Conservation (phyloP, 305 asterid genomes). For the Lippia alba region DNA sequence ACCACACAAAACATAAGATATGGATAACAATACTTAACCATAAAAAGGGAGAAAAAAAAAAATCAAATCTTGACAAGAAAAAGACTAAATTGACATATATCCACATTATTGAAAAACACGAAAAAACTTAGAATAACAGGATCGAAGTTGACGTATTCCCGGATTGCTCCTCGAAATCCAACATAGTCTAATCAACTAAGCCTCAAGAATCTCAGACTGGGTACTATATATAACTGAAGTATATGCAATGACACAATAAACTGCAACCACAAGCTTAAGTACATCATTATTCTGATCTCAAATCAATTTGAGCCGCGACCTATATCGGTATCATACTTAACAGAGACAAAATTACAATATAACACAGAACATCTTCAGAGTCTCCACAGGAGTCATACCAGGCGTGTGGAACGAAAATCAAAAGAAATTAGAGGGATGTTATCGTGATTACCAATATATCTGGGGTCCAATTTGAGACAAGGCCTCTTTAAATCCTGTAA, state of each 20-base stretch:
- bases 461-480: slow-evolving; percentile 82
- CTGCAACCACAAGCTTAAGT: slow-evolving; percentile 2
- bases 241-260: neutral
- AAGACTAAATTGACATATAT: neutral
- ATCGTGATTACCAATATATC: slow-evolving; percentile 71
- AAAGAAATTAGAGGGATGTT: slow-evolving; percentile 35
- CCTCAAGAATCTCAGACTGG: slow-evolving; percentile 4
- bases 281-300: slow-evolving; percentile 1
- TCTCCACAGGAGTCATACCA: neutral
- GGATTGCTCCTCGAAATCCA: slow-evolving; percentile 18
- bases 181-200: slow-evolving; percentile 24
- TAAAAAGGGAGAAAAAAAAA: neutral
- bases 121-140: slow-evolving; percentile 12
- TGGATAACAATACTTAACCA: neutral
- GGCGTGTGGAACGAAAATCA: slow-evolving; percentile 10
- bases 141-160: neutral
- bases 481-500: slow-evolving; percentile 68
- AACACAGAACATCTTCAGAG: neutral
- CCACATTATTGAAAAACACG: neutral
- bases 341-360: neutral
- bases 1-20: slow-evolving; percentile 31
- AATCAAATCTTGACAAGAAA: slow-evolving; percentile 28
- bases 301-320: neutral
- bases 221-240: neutral
- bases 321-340: slow-evolving; percentile 11